These are phyloP conservation scores for Penicillium coprophilum DNA, from an alignment of 495 filamentous ascomycete species.

Conservation along the genomic window DNA sequence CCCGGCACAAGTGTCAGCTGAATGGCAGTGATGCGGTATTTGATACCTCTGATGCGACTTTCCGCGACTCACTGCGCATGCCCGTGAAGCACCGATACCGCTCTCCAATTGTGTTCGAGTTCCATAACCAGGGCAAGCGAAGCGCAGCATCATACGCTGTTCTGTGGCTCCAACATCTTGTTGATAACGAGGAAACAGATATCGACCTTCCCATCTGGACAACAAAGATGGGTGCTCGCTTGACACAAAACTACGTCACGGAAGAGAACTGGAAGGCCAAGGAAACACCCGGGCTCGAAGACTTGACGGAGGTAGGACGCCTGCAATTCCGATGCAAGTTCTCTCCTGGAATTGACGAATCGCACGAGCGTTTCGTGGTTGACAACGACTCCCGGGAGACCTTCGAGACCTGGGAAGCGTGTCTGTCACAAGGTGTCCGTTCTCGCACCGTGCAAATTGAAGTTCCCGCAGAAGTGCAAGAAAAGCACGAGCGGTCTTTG, in stretches of 20 bases:
- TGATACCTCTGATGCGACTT: slow-evolving; percentile 59
- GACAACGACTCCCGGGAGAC: slow-evolving; percentile 91
- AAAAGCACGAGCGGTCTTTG: slow-evolving; percentile 77
- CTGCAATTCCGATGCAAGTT: slow-evolving; percentile 76
- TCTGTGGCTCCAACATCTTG: slow-evolving; percentile 81
- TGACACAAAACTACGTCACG: slow-evolving; percentile 90
- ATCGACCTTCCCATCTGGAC: slow-evolving; percentile 87
- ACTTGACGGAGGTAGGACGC: slow-evolving; percentile 76
- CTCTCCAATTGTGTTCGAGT: slow-evolving; percentile 84
- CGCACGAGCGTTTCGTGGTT: slow-evolving; percentile 77
- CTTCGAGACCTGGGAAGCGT: slow-evolving; percentile 92
- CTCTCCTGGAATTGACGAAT: slow-evolving; percentile 85
- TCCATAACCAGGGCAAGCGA: slow-evolving; percentile 67
- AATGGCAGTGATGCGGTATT: slow-evolving; percentile 65
- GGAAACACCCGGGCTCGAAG: slow-evolving; percentile 62
- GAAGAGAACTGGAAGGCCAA: slow-evolving; percentile 60
- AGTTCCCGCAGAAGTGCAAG: slow-evolving; percentile 62
- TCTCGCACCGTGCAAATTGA: slow-evolving; percentile 62
- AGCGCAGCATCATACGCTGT: slow-evolving; percentile 70
- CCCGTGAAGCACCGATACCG: slow-evolving; percentile 89
- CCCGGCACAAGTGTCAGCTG: slow-evolving; percentile 53
- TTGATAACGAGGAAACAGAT: slow-evolving; percentile 70
- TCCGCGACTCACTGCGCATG: slow-evolving; percentile 62
- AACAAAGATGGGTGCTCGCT: slow-evolving; percentile 66
- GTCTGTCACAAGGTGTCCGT: slow-evolving; percentile 79